Evolutionary conservation across 1,284 basidiomycete genomes (phyloP).

Genomic region (Cryptococcus sp.): DNA sequence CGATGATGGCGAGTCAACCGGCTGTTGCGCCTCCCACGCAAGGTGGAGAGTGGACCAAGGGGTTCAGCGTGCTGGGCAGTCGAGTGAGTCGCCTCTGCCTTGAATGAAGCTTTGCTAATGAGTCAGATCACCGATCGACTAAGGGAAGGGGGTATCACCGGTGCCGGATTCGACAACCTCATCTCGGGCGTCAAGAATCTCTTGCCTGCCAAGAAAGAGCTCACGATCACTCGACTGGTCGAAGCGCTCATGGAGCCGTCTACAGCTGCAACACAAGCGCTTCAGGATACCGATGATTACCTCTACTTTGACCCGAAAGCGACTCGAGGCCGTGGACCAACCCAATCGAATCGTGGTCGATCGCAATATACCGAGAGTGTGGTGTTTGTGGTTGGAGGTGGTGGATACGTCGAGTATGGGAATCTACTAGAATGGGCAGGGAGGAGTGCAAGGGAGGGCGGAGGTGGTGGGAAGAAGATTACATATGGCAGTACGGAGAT

Average conservation of each 20-base stretch:
- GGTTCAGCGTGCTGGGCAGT: constrained; percentile 87
- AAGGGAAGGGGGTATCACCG: constrained; percentile 74
- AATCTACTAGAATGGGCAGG: constrained; percentile 88
- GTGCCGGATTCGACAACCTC: constrained; percentile 74
- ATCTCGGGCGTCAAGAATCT: constrained; percentile 99
- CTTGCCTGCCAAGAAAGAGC: constrained; percentile 88
- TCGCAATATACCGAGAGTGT: constrained; percentile 76
- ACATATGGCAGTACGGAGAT: constrained; percentile 97
- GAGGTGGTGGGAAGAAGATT: constrained; percentile 64
- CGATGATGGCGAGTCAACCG: constrained; percentile 74
- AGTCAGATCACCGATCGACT: constrained; percentile 71
- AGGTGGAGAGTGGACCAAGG: constrained; percentile 61
- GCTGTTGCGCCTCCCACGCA: constrained; percentile 49
- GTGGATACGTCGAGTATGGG: constrained; percentile 94
- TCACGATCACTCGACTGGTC: constrained; percentile 84
- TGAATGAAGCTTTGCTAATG: background rate
- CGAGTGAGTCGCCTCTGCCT: constrained; percentile 54
- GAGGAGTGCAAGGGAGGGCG: constrained; percentile 50
- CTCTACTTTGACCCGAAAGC: constrained; percentile 88
- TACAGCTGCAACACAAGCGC: constrained; percentile 80
- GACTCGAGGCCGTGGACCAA: constrained; percentile 54
- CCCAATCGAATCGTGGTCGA: constrained; percentile 43
- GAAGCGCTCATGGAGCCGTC: constrained; percentile 97
- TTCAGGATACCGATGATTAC: constrained; percentile 95
- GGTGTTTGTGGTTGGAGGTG: constrained; percentile 94